Percentiles rank a stretch among this genome's conserved stretches.
phyloP scores from a whole-genome alignment of 2,329 filamentous ascomycete species.

The Colletotrichum sansevieriae region DNA sequence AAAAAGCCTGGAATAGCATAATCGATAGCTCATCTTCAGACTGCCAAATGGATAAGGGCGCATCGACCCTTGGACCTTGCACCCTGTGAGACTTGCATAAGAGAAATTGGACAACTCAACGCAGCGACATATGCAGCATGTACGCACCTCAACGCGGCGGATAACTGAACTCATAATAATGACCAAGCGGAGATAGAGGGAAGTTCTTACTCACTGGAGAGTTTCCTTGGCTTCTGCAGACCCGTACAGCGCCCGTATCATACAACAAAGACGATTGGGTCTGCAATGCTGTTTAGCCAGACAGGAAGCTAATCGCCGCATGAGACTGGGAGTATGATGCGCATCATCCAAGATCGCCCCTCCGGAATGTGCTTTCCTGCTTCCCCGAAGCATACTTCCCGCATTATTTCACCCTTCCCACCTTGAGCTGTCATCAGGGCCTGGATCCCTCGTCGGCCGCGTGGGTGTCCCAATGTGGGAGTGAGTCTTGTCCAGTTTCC shows the following conservation, averaged over 20 bases:
- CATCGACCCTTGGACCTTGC: slow-evolving; percentile 39
- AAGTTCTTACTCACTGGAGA: slow-evolving; percentile 35
- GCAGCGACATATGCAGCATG: slow-evolving; percentile 39
- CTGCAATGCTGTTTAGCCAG: slow-evolving; percentile 46
- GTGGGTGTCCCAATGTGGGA: slow-evolving; percentile 37
- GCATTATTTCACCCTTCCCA: slow-evolving; percentile 50
- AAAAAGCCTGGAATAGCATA: slow-evolving; percentile 15
- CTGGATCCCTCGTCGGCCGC: slow-evolving; percentile 49
- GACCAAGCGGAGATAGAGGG: slow-evolving; percentile 29
- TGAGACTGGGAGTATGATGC: slow-evolving; percentile 48
- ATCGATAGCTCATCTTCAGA: slow-evolving; percentile 36
- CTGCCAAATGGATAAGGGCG: slow-evolving; percentile 33
- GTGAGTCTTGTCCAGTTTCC: slow-evolving; percentile 29
- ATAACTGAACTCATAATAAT: slow-evolving; percentile 22
- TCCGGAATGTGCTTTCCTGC: slow-evolving; percentile 53
- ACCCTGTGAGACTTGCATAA: slow-evolving; percentile 43
- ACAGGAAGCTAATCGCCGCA: slow-evolving; percentile 49
- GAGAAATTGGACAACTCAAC: slow-evolving; percentile 42
- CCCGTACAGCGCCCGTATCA: slow-evolving; percentile 14
- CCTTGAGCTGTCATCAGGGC: slow-evolving; percentile 51
- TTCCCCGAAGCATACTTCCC: slow-evolving; percentile 57
- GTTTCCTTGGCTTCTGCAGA: slow-evolving; percentile 35
- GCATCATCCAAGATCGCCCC: slow-evolving; percentile 55
- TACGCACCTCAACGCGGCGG: slow-evolving; percentile 24
- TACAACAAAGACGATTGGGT: slow-evolving; percentile 24